Evolutionary conservation across 495 filamentous ascomycete species (phyloP).

Genomic region (Penicillium verhagenii): DNA sequence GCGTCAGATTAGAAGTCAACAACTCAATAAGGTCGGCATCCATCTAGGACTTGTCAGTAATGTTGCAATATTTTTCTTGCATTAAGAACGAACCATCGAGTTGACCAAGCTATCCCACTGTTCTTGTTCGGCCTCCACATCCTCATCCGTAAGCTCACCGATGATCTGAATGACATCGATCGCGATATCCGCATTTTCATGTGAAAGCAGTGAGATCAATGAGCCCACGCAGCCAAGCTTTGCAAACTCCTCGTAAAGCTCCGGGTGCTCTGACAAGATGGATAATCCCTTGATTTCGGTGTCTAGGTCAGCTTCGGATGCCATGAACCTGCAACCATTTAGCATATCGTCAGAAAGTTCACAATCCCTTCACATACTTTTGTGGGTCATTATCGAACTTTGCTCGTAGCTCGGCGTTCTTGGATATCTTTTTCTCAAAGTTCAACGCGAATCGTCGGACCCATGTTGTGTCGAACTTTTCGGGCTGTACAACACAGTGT

Average conservation of each 20-base stretch:
- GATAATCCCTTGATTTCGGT: constrained; percentile 84
- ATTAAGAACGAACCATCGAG: constrained; percentile 57
- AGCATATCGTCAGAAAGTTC: not conserved
- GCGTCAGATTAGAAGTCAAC: constrained; percentile 76
- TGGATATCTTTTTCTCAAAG: constrained; percentile 88
- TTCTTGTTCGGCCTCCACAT: constrained; percentile 77
- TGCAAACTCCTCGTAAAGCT: constrained; percentile 80
- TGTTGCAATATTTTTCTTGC: not conserved
- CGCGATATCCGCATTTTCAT: constrained; percentile 97
- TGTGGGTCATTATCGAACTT: constrained; percentile 82
- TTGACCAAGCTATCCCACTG: constrained; percentile 84
- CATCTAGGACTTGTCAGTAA: constrained; percentile 40
- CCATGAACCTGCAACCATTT: constrained; percentile 59
- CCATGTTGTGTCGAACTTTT: constrained; percentile 85
- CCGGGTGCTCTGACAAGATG: constrained; percentile 82
- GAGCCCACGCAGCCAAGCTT: constrained; percentile 73
- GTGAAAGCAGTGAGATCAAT: constrained; percentile 77
- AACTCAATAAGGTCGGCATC: constrained; percentile 82
- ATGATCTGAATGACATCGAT: constrained; percentile 91
- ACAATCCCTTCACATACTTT: constrained; percentile 58
- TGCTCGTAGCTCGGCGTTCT: constrained; percentile 88
- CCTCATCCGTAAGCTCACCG: constrained; percentile 90
- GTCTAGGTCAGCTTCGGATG: constrained; percentile 88
- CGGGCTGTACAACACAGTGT: constrained; percentile 40
- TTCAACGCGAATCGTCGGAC: constrained; percentile 74